Evolutionary conservation across 2,329 filamentous ascomycete species (phyloP).

Genomic region (Ophiostoma sp.): DNA sequence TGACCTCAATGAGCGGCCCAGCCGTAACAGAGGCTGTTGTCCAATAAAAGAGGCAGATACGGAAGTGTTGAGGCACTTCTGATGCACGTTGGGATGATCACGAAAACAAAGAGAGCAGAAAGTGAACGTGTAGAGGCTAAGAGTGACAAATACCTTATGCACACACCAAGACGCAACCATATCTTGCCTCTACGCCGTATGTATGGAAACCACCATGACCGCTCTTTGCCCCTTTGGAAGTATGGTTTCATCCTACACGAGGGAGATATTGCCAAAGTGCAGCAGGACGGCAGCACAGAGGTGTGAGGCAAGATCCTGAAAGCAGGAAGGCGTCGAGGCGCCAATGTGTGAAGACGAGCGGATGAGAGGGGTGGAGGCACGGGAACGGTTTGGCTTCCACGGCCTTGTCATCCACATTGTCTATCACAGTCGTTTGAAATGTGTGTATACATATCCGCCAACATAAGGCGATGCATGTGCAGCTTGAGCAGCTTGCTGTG

Average conservation of each 20-base stretch:
- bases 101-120: background rate
- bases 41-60: background rate
- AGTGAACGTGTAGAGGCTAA: background rate
- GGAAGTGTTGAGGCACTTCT: background rate
- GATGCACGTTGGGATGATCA: background rate
- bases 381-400: background rate
- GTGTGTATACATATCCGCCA: background rate
- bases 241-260: background rate
- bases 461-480: background rate
- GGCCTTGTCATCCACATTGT: background rate
- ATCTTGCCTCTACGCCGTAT: background rate
- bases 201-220: background rate
- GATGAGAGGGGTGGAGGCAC: background rate
- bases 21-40: background rate
- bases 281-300: background rate
- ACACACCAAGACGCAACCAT: background rate
- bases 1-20: background rate
- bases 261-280: background rate
- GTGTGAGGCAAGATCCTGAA: background rate
- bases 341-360: too few species aligned
- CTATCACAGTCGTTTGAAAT: background rate
- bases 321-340: too few species aligned
- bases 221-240: background rate
- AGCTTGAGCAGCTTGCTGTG: too few species aligned
- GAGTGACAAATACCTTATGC: conserved; percentile 6